A percentile compares a stretch with the other conserved stretches of the same genome.
phyloP scores from a whole-genome alignment of 108 stramenopile genomes.

The Cyclotella atomus region DNA sequence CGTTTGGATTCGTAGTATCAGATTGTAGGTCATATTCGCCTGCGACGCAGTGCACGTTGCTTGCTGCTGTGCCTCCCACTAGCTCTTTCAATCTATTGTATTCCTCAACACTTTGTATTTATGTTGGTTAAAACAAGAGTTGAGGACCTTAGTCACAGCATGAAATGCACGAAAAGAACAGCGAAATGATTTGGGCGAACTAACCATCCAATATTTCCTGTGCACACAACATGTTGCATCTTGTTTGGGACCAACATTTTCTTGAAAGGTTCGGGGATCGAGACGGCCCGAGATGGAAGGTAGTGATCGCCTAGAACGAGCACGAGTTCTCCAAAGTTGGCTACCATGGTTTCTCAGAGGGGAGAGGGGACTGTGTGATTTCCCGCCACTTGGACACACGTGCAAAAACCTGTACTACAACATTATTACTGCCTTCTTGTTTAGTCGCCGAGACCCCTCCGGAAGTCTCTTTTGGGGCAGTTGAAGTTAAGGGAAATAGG shows the following conservation, averaged over 20 bases:
- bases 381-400: too few relatives aligned
- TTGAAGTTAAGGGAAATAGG: too few relatives aligned
- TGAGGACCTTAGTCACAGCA: too few relatives aligned
- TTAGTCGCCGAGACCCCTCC: too few relatives aligned
- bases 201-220: conserved; percentile 88
- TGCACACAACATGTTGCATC: conserved; percentile 98
- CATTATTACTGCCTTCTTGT: too few relatives aligned
- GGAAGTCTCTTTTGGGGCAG: too few relatives aligned
- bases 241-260: conserved; percentile 98
- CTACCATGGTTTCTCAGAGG: conserved; percentile 73
- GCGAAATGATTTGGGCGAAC: too few relatives aligned
- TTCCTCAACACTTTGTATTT: conserved; percentile 43
- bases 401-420: too few relatives aligned
- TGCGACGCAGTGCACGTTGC: conserved; percentile 92
- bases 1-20: neutral
- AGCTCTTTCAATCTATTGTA: conserved; percentile 89
- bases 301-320: conserved; percentile 96
- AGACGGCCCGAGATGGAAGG: conserved; percentile 87
- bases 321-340: conserved; percentile 89
- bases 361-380: too few relatives aligned
- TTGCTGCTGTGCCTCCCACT: conserved; percentile 57
- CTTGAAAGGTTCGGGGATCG: conserved; percentile 95
- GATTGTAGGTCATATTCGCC: conserved; percentile 86
- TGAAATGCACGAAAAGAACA: neutral
- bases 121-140: neutral